phyloP scores from a whole-genome alignment of 352 stramenopile species.

The Globisporangium radiosum region DNA sequence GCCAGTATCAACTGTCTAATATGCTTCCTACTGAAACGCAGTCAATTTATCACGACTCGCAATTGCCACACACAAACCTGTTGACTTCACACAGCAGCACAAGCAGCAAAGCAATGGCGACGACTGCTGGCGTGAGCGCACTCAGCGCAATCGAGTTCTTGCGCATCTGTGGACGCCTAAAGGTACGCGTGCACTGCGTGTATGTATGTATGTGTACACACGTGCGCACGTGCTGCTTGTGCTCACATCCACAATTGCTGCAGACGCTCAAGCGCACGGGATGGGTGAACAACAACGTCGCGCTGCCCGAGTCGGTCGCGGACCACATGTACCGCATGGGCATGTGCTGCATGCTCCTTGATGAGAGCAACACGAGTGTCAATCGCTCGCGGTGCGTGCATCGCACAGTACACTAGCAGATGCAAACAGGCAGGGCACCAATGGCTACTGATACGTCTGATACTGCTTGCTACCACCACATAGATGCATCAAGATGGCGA shows the following conservation, averaged over 20 bases:
- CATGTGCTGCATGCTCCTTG: slow-evolving; percentile 88
- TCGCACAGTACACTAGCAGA: not conserved
- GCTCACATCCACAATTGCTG: not conserved
- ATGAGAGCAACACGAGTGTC: slow-evolving; percentile 58
- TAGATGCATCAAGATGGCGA: slow-evolving; percentile 88
- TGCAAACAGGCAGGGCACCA: not conserved
- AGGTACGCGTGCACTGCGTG: slow-evolving; percentile 26
- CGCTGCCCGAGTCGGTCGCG: slow-evolving; percentile 86
- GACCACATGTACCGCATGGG: slow-evolving; percentile 93
- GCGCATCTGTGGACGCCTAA: slow-evolving; percentile 67
- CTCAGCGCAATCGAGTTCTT: slow-evolving; percentile 75
- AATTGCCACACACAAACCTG: not conserved
- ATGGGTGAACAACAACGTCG: slow-evolving; percentile 90
- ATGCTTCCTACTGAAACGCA: not conserved
- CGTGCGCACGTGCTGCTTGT: not conserved
- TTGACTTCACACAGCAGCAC: not conserved
- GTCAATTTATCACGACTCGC: not conserved
- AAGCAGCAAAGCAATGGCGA: slow-evolving; percentile 28
- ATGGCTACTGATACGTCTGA: slow-evolving; percentile 1
- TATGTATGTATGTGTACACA: not conserved
- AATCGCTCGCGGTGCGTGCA: slow-evolving; percentile 55
- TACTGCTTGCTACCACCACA: not conserved
- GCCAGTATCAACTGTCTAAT: not conserved
- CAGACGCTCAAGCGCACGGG: slow-evolving; percentile 88
- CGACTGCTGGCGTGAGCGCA: slow-evolving; percentile 42